phyloP scores from a whole-genome alignment of 2,329 filamentous ascomycete species.

The Fusarium algeriense region DNA sequence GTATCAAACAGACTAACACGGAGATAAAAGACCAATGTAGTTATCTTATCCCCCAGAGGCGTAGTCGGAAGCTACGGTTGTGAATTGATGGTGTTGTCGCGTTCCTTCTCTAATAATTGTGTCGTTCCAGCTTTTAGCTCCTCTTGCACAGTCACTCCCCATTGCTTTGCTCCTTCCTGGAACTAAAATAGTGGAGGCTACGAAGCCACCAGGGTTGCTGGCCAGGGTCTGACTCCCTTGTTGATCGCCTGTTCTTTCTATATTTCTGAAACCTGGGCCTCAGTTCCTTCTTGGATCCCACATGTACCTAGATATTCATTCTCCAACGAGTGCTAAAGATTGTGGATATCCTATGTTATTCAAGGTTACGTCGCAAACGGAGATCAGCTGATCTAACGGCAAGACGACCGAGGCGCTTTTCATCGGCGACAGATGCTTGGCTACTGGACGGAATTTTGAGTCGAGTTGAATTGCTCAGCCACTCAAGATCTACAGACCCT shows the following conservation, averaged over 20 bases:
- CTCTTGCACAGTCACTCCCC: background rate
- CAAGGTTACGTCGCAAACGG: constrained; percentile 5
- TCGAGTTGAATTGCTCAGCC: constrained; percentile 43
- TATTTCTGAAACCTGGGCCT: constrained; percentile 23
- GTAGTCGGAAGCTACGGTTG: background rate
- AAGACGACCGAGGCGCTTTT: constrained; percentile 13
- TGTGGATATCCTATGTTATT: constrained; percentile 8
- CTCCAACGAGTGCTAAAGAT: constrained; percentile 14
- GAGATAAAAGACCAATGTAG: constrained; percentile 3
- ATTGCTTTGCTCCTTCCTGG: background rate
- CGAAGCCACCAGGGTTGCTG: background rate
- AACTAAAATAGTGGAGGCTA: background rate
- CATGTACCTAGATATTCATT: background rate
- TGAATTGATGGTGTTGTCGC: constrained; percentile 14
- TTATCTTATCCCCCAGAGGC: background rate
- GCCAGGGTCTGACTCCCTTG: constrained; percentile 8
- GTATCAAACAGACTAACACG: background rate
- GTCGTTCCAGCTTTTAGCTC: background rate
- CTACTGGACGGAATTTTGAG: constrained; percentile 44
- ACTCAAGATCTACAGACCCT: constrained; percentile 22
- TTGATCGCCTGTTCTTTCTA: background rate
- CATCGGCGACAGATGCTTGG: constrained; percentile 31
- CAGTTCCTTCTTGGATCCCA: constrained; percentile 10
- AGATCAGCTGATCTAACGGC: constrained; percentile 32
- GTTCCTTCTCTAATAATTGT: constrained; percentile 7